phyloP scores from a whole-genome alignment of 106 monocot genomes.

The Triglochin maritima region DNA sequence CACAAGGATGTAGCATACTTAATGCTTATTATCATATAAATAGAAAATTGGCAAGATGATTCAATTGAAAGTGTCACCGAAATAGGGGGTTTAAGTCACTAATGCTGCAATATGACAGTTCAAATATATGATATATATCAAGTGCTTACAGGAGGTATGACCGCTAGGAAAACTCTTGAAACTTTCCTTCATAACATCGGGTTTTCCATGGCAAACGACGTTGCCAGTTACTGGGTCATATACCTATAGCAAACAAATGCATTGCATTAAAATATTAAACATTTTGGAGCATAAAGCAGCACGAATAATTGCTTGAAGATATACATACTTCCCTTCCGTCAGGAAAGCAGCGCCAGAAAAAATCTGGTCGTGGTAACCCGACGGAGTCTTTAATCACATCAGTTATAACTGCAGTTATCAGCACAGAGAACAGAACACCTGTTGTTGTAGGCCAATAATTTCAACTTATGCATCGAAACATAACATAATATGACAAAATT shows the following conservation, averaged over 20 bases:
- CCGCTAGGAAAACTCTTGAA: constrained; percentile 23
- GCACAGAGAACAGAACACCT: constrained; percentile 18
- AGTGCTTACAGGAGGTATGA: constrained; percentile 15
- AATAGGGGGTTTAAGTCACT: not conserved
- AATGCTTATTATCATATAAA: too few species aligned
- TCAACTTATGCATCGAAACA: not conserved
- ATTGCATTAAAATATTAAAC: not conserved
- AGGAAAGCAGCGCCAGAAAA: constrained; percentile 22
- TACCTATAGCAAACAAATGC: not conserved
- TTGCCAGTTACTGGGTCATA: constrained; percentile 15
- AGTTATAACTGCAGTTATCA: constrained; percentile 13
- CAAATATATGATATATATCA: not conserved
- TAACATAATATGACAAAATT: not conserved
- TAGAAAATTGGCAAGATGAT: not conserved
- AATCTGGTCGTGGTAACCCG: constrained; percentile 13
- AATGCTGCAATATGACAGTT: not conserved
- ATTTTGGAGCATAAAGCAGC: not conserved
- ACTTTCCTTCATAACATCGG: constrained; percentile 7
- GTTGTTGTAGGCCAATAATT: not conserved
- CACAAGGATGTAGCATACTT: too few species aligned
- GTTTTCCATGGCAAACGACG: constrained; percentile 17
- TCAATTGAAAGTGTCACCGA: not conserved
- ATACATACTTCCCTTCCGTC: constrained; percentile 11
- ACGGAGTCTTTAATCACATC: constrained; percentile 13
- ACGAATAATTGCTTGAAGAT: not conserved